phyloP scores from a whole-genome alignment of 106 monocot genomes.

The Dioscorea zingiberensis region DNA sequence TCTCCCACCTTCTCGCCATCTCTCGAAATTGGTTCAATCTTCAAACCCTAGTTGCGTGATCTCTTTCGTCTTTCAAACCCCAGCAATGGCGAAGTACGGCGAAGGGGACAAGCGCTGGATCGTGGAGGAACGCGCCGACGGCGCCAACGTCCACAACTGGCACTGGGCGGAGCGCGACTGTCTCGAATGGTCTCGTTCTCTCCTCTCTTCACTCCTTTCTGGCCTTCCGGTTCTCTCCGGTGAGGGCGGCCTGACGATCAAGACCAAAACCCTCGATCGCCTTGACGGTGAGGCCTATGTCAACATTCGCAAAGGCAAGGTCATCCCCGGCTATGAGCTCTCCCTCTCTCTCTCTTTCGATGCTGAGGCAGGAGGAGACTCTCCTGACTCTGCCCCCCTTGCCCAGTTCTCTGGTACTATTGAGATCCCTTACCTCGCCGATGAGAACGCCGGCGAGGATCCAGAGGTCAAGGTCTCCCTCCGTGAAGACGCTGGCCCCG shows the following conservation, averaged over 20 bases:
- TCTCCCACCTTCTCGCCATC: neutral
- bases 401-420: slow-evolving; percentile 45
- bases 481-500: slow-evolving; percentile 49
- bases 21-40: neutral
- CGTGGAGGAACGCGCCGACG: slow-evolving; percentile 89
- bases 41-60: neutral
- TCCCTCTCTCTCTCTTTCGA: slow-evolving; percentile 70
- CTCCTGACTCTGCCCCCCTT: neutral
- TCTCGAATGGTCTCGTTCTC: slow-evolving; percentile 71
- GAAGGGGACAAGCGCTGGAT: slow-evolving; percentile 99
- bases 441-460: slow-evolving; percentile 94
- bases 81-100: slow-evolving; percentile 82
- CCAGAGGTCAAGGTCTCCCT: slow-evolving; percentile 66
- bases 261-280: slow-evolving; percentile 56
- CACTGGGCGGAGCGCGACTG: slow-evolving; percentile 99
- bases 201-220: slow-evolving; percentile 61
- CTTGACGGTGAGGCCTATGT: slow-evolving; percentile 91
- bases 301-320: slow-evolving; percentile 94
- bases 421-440: slow-evolving; percentile 90
- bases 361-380: slow-evolving; percentile 25
- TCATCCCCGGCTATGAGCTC: slow-evolving; percentile 96
- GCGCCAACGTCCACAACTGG: slow-evolving; percentile 98
- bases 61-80: neutral
- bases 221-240: slow-evolving; percentile 51
- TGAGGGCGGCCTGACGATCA: slow-evolving; percentile 53